Percentiles rank a stretch among this genome's conserved stretches.
These are phyloP conservation scores for Picochlorum sp. DNA, from an alignment of 139 green algal species.

Conservation along the genomic window DNA sequence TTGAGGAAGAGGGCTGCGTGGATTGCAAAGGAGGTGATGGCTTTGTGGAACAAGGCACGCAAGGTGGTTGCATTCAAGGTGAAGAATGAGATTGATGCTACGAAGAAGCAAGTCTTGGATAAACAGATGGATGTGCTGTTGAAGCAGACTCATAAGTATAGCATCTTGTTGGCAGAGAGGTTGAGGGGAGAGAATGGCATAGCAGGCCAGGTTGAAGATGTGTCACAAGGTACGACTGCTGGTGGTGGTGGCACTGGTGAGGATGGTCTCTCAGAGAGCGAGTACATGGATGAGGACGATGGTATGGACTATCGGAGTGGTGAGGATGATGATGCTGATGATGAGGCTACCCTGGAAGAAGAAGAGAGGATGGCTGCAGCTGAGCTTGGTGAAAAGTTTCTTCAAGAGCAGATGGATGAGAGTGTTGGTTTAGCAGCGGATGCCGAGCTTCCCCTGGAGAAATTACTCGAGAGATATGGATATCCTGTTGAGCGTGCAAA, in stretches of 20 bases:
- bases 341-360: constrained; percentile 45
- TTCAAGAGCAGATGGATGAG: constrained; percentile 39
- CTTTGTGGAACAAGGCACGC: constrained; percentile 88
- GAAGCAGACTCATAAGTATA: constrained; percentile 91
- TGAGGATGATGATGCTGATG: constrained; percentile 18
- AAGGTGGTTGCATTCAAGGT: constrained; percentile 84
- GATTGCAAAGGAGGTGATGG: constrained; percentile 59
- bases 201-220: neutral
- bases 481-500: constrained; percentile 9
- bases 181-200: constrained; percentile 26
- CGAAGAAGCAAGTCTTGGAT: constrained; percentile 65
- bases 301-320: constrained; percentile 15
- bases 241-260: neutral
- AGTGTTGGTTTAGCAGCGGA: constrained; percentile 63
- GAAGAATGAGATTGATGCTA: constrained; percentile 42
- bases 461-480: constrained; percentile 70
- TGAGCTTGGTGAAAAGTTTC: constrained; percentile 23
- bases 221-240: neutral
- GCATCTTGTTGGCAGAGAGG: constrained; percentile 68
- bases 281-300: constrained; percentile 5
- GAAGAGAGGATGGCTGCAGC: constrained; percentile 47
- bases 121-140: constrained; percentile 86
- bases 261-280: too few relatives aligned
- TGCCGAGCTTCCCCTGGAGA: constrained; percentile 74
- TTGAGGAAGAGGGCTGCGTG: constrained; percentile 35